phyloP scores from a whole-genome alignment of 2,329 filamentous ascomycete species.

The Diaporthe sp. region DNA sequence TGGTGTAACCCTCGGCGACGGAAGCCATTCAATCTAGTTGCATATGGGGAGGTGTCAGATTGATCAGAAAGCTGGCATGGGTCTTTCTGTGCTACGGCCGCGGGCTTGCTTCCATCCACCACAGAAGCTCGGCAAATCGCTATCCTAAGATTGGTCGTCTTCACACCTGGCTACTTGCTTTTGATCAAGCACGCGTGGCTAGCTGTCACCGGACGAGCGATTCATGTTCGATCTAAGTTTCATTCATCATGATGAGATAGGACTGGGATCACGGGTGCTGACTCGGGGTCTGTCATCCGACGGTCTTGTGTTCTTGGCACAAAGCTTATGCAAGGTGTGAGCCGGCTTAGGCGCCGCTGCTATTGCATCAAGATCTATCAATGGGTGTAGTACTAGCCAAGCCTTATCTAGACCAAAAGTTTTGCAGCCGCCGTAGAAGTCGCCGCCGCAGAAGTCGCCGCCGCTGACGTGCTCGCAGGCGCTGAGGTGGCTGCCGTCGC shows the following conservation, averaged over 20 bases:
- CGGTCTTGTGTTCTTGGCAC: background rate
- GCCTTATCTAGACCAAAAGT: background rate
- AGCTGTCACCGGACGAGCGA: background rate
- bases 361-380: background rate
- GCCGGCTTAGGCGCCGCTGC: background rate
- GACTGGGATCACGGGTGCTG: background rate
- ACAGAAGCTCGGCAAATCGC: background rate
- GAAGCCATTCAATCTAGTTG: too few species aligned
- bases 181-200: background rate
- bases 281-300: background rate
- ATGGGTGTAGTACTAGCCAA: background rate
- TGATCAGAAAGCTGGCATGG: background rate
- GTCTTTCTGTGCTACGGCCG: background rate
- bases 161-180: background rate
- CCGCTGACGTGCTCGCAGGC: slow-evolving; percentile 25
- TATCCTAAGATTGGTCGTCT: background rate
- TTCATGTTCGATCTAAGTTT: background rate
- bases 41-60: background rate
- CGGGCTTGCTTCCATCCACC: background rate
- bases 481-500: slow-evolving; percentile 21
- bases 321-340: background rate
- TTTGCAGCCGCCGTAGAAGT: slow-evolving; percentile 31
- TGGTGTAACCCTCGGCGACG: background rate
- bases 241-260: background rate
- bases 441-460: slow-evolving; percentile 23